Base-by-base conservation (phyloP, 805 yeast genomes). In the Suhomyces sp. region DNA sequence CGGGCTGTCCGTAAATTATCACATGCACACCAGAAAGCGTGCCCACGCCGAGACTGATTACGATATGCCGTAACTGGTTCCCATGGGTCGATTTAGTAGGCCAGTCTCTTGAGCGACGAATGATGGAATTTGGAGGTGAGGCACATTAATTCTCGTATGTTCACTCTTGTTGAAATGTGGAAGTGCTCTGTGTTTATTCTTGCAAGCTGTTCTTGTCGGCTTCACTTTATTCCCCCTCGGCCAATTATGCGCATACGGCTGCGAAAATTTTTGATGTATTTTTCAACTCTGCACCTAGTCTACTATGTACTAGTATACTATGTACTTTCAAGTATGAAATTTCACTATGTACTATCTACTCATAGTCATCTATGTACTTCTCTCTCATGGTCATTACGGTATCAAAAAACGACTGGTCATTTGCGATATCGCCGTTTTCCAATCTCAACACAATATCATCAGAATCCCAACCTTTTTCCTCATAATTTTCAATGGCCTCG, bases 371-470 rank as follows among this genome's bases (percentile, higher is more conserved):
- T 9, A 54, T 49, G 44, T 50, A 61, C 50, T 41, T 46, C 21
- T 57, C 61, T 31, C 67, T 60, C 66, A 69, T 63, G 20, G 52
- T 53, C 60, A 60, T 58, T 27, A 71, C 68, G 40, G 54, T 58
- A 31, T 61, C 67, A 43, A 54, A 59, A 25, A 72, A 52, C n/a
- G 66, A 57, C 17, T 50, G 55, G 27, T 40, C 33, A 27, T 50
- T 17, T 12, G 56, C 53, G 13, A 49, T 54, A 0, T 50, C 55
- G 6, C 56, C 53, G 7, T 13, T 33, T 13, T 17, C 53, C 48
- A 75, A 62, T 39, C 79, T 60, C 47, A 67, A 55, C 6, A 72
- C 58, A 43, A 75, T 73, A 52, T 75, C 79, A 15, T 70, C 74
- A 13, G 57, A 52, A 19, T 62, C 62, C 79, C 79, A 75, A 22